These are phyloP conservation scores for Dictyostelium citrinum DNA, from an alignment of 78 protist species.

Conservation along the genomic window DNA sequence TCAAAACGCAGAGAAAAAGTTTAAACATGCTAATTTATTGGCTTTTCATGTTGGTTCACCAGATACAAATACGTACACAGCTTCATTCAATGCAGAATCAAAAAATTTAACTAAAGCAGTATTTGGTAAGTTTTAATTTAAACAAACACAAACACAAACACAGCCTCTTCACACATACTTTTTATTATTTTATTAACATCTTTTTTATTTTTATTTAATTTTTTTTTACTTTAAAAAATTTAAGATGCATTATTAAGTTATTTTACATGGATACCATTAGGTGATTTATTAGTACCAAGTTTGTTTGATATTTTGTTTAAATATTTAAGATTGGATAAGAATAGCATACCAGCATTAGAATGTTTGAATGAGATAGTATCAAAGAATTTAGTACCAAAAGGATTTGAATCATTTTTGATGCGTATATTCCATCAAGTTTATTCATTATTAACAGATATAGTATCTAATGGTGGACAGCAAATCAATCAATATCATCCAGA, in stretches of 20 bases:
- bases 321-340: conserved; percentile 53
- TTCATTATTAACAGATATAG: conserved; percentile 43
- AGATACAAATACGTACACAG: conserved; percentile 63
- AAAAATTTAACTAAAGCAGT: conserved; percentile 31
- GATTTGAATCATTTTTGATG: conserved; percentile 55
- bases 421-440: conserved; percentile 45
- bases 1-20: conserved; percentile 53
- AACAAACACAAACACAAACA: too few relatives aligned
- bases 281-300: conserved; percentile 43
- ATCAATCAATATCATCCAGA: conserved; percentile 14
- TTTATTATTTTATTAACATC: neutral
- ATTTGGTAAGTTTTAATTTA: conserved; percentile 61
- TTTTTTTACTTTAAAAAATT: neutral
- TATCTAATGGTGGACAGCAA: neutral
- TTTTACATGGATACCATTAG: conserved; percentile 57
- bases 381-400: conserved; percentile 70
- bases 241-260: conserved; percentile 66
- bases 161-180: too few relatives aligned
- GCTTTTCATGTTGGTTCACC: conserved; percentile 69
- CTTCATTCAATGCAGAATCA: conserved; percentile 22
- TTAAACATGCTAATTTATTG: conserved; percentile 1
- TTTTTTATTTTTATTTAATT: neutral
- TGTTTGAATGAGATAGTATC: conserved; percentile 66
- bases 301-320: conserved; percentile 57
- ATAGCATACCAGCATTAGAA: conserved; percentile 48